phyloP scores from a whole-genome alignment of 1,139 yeast species.

The Diutina pseudorugosa region DNA sequence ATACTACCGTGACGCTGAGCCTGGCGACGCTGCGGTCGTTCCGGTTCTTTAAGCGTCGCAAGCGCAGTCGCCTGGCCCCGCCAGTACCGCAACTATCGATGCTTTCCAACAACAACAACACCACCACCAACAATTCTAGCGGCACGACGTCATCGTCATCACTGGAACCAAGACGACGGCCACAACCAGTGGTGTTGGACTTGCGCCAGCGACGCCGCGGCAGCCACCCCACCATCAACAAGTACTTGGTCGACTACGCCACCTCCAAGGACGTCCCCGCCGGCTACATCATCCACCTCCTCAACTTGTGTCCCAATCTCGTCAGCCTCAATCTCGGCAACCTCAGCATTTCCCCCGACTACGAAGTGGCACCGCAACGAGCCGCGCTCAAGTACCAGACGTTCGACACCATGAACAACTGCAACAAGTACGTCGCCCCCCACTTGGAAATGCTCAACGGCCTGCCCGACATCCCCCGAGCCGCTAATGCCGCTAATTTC shows the following conservation, averaged over 20 bases:
- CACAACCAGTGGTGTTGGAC: background rate
- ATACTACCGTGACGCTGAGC: background rate
- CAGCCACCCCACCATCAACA: conserved; percentile 48
- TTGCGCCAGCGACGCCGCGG: background rate
- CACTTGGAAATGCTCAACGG: background rate
- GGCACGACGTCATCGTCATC: too few relatives aligned
- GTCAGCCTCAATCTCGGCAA: conserved; percentile 38
- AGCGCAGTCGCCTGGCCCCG: conserved; percentile 2
- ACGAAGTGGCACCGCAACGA: conserved; percentile 9
- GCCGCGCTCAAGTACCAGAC: conserved; percentile 17
- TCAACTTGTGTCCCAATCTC: conserved; percentile 48
- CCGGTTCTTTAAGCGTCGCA: background rate
- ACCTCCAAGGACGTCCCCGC: conserved; percentile 55
- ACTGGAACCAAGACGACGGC: background rate
- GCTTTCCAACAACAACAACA: background rate
- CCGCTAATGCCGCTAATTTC: too few relatives aligned
- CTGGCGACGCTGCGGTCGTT: background rate
- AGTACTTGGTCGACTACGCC: conserved; percentile 43
- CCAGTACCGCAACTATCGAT: background rate
- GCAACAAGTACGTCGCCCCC: conserved; percentile 9
- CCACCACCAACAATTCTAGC: too few relatives aligned
- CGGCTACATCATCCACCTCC: conserved; percentile 50
- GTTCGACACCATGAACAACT: conserved; percentile 5
- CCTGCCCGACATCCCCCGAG: background rate
- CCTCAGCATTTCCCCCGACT: conserved; percentile 47